Conservation (phyloP, 2,329 filamentous ascomycete genomes). For the Phialophora chinensis region DNA sequence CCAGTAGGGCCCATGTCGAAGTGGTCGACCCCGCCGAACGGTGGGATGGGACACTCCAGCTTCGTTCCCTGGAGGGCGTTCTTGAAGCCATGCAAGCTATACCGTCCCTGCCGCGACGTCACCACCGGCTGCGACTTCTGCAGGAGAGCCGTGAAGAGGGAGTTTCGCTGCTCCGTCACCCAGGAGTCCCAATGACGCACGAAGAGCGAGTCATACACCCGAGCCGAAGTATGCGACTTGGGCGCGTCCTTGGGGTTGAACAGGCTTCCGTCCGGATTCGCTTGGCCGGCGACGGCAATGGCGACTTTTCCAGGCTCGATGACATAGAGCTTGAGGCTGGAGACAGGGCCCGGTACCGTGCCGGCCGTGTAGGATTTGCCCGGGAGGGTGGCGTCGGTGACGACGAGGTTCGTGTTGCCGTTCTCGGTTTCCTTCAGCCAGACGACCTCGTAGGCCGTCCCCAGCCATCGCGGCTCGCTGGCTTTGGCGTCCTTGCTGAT, state of each 20-base stretch:
- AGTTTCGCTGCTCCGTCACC: slow-evolving; percentile 55
- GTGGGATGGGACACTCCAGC: slow-evolving; percentile 56
- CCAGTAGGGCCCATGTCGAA: slow-evolving; percentile 55
- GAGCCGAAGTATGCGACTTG: slow-evolving; percentile 54
- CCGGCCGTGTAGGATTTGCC: slow-evolving; percentile 53
- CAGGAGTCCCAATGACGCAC: slow-evolving; percentile 62
- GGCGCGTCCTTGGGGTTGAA: slow-evolving; percentile 58
- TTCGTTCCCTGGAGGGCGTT: slow-evolving; percentile 50
- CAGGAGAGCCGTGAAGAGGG: slow-evolving; percentile 58
- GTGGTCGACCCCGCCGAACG: slow-evolving; percentile 54
- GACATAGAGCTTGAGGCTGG: slow-evolving; percentile 53
- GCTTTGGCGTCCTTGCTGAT: slow-evolving; percentile 53
- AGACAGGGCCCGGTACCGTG: slow-evolving; percentile 53
- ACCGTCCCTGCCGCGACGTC: slow-evolving; percentile 46
- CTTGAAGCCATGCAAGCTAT: slow-evolving; percentile 49
- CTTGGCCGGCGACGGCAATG: slow-evolving; percentile 55
- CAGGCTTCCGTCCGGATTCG: slow-evolving; percentile 55
- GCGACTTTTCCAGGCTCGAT: slow-evolving; percentile 52
- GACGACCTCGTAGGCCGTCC: slow-evolving; percentile 50
- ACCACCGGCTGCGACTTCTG: slow-evolving; percentile 48
- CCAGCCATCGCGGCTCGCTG: slow-evolving; percentile 56
- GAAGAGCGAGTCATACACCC: slow-evolving; percentile 58
- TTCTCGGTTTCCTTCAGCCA: slow-evolving; percentile 54
- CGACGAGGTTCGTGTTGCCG: slow-evolving; percentile 54
- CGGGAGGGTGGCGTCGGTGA: slow-evolving; percentile 49